These are phyloP conservation scores for Fusarium oxysporum DNA, from an alignment of 2,329 filamentous ascomycete species.

Conservation along the genomic window DNA sequence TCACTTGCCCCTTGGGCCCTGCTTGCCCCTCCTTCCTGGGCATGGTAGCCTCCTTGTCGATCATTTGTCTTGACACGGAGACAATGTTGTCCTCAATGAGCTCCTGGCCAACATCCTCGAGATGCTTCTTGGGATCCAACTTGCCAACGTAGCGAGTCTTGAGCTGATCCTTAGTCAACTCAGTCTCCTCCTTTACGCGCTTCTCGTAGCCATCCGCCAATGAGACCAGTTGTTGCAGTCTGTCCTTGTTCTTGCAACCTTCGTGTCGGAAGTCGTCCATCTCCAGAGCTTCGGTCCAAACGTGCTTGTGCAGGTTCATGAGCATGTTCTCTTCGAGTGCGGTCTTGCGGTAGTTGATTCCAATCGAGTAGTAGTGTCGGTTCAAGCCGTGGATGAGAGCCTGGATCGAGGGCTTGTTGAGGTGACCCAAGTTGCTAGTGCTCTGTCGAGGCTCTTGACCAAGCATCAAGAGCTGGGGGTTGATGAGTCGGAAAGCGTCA, in stretches of 20 bases:
- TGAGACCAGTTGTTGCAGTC: conserved; percentile 86
- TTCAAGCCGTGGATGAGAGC: conserved; percentile 98
- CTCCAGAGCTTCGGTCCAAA: conserved; percentile 96
- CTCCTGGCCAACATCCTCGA: conserved; percentile 95
- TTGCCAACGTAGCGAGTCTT: conserved; percentile 99
- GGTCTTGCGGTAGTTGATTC: conserved; percentile 97
- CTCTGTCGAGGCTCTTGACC: conserved; percentile 98
- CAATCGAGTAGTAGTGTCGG: conserved; percentile 99
- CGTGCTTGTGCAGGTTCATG: conserved; percentile 99
- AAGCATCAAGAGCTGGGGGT: conserved; percentile 97
- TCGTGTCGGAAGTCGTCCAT: conserved; percentile 96
- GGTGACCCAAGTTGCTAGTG: conserved; percentile 95
- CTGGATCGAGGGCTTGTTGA: conserved; percentile 99
- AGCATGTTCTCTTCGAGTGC: conserved; percentile 99
- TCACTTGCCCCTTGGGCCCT: conserved; percentile 61
- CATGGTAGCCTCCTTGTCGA: conserved; percentile 97
- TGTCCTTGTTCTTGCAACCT: conserved; percentile 85
- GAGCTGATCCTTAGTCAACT: conserved; percentile 95
- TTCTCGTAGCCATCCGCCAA: conserved; percentile 98
- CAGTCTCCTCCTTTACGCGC: conserved; percentile 98
- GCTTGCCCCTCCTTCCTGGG: conserved; percentile 73
- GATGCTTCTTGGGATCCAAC: conserved; percentile 98
- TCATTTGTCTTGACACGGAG: conserved; percentile 98
- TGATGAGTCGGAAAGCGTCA: conserved; percentile 98
- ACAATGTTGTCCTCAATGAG: conserved; percentile 99